Evolutionary conservation across 2,329 filamentous ascomycete species (phyloP).

Genomic region (Ramularia endophylla): DNA sequence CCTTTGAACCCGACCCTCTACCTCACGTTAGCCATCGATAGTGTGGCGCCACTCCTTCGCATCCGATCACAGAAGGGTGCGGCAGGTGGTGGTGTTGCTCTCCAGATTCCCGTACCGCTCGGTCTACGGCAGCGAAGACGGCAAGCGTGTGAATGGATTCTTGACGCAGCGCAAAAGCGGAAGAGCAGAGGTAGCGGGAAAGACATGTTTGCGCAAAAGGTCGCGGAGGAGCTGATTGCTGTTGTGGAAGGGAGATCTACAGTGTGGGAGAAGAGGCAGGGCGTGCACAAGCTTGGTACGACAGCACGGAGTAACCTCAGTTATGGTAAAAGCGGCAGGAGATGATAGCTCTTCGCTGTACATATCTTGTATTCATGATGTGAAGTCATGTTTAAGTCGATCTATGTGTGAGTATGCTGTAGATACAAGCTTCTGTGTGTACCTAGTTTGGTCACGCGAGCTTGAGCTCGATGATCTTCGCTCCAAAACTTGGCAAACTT

Average conservation of each 20-base stretch:
- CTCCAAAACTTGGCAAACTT: too few species aligned
- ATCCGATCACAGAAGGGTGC: slow-evolving; percentile 70
- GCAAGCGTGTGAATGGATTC: slow-evolving; percentile 79
- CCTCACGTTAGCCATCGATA: slow-evolving; percentile 85
- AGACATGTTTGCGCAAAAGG: slow-evolving; percentile 65
- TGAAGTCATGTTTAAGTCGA: too few species aligned
- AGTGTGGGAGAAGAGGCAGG: slow-evolving; percentile 76
- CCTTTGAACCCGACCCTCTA: slow-evolving; percentile 87
- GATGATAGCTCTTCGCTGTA: slow-evolving; percentile 2
- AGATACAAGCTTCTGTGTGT: too few species aligned
- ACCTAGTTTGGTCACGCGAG: too few species aligned
- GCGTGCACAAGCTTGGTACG: slow-evolving; percentile 75
- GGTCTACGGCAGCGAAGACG: slow-evolving; percentile 68
- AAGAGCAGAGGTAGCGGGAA: slow-evolving; percentile 65
- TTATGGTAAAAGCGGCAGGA: slow-evolving; percentile 10
- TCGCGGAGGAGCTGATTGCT: slow-evolving; percentile 80
- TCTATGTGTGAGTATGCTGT: too few species aligned
- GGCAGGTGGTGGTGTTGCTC: slow-evolving; percentile 76
- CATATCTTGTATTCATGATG: not conserved
- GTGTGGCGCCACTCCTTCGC: slow-evolving; percentile 79
- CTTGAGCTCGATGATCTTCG: too few species aligned
- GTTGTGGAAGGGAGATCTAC: slow-evolving; percentile 79
- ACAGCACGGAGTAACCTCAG: slow-evolving; percentile 67
- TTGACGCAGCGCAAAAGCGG: slow-evolving; percentile 76
- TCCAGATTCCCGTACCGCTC: slow-evolving; percentile 78